These are phyloP conservation scores for Chaetomiaceae sp. DNA, from an alignment of 2,329 filamentous ascomycete species.

Conservation along the genomic window DNA sequence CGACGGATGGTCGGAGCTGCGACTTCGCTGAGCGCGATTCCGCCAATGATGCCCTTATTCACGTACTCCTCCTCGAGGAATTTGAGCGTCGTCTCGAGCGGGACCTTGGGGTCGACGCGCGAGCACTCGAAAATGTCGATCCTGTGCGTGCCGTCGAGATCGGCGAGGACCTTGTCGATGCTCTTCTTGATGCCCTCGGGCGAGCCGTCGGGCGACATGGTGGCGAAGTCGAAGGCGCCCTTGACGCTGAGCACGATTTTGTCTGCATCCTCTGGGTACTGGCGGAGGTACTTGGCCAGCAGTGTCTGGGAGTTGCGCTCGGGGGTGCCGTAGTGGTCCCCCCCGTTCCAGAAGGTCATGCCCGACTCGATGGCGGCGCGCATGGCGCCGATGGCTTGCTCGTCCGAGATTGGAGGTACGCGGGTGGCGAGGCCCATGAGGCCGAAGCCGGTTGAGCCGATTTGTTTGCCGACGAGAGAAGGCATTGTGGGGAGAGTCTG, in stretches of 20 bases:
- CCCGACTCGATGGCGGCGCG: slow-evolving; percentile 33
- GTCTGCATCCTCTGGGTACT: slow-evolving; percentile 47
- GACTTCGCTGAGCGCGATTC: slow-evolving; percentile 37
- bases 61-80: slow-evolving; percentile 27
- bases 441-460: slow-evolving; percentile 39
- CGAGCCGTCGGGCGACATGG: slow-evolving; percentile 24
- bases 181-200: slow-evolving; percentile 41
- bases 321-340: slow-evolving; percentile 40
- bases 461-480: slow-evolving; percentile 30
- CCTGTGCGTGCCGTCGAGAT: slow-evolving; percentile 9
- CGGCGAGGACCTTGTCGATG: slow-evolving; percentile 40
- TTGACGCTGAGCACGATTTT: slow-evolving; percentile 51
- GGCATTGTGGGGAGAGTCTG: slow-evolving; percentile 7
- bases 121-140: slow-evolving; percentile 50
- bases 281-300: slow-evolving; percentile 46
- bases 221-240: slow-evolving; percentile 36
- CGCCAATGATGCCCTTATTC: slow-evolving; percentile 37
- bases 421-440: slow-evolving; percentile 34
- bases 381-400: slow-evolving; percentile 38
- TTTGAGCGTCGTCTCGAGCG: slow-evolving; percentile 37
- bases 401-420: slow-evolving; percentile 20
- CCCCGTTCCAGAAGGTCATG: slow-evolving; percentile 20
- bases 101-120: slow-evolving; percentile 33
- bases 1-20: slow-evolving; percentile 34
- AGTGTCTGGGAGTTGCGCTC: slow-evolving; percentile 45